phyloP scores from a whole-genome alignment of 768 basidiomycete genomes.

The Phylloporus scabripes region DNA sequence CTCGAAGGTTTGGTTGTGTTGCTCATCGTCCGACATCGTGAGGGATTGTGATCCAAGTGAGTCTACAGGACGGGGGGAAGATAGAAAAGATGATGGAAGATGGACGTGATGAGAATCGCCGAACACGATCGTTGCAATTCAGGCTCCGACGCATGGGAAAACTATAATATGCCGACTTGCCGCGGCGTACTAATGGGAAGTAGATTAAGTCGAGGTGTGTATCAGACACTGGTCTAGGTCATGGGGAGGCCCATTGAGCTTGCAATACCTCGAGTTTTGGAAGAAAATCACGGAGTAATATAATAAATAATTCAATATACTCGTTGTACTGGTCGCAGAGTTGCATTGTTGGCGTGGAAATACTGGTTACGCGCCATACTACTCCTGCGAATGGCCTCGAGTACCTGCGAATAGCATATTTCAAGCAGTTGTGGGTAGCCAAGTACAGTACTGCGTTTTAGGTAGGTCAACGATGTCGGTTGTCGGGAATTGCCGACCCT shows the following conservation, averaged over 20 bases:
- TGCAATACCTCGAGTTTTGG: not conserved
- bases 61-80: conserved; percentile 17
- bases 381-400: not conserved
- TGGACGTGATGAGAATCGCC: conserved; percentile 17
- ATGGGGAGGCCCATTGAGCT: not conserved
- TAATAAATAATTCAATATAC: not conserved
- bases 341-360: not conserved
- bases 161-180: conserved; percentile 18
- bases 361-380: not conserved
- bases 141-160: conserved; percentile 35
- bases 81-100: conserved; percentile 26
- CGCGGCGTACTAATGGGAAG: too few species aligned
- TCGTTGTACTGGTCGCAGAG: not conserved
- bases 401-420: not conserved
- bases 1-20: conserved; percentile 88
- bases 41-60: conserved; percentile 18
- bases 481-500: conserved; percentile 17
- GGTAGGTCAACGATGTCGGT: not conserved
- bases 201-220: too few species aligned
- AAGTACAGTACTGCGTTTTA: not conserved
- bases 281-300: not conserved
- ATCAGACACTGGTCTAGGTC: too few species aligned
- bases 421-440: too few species aligned
- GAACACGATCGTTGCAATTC: conserved; percentile 28
- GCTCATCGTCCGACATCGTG: conserved; percentile 89